phyloP scores from a whole-genome alignment of 192 early-diverging fungal species.

The Coemansia sp. region DNA sequence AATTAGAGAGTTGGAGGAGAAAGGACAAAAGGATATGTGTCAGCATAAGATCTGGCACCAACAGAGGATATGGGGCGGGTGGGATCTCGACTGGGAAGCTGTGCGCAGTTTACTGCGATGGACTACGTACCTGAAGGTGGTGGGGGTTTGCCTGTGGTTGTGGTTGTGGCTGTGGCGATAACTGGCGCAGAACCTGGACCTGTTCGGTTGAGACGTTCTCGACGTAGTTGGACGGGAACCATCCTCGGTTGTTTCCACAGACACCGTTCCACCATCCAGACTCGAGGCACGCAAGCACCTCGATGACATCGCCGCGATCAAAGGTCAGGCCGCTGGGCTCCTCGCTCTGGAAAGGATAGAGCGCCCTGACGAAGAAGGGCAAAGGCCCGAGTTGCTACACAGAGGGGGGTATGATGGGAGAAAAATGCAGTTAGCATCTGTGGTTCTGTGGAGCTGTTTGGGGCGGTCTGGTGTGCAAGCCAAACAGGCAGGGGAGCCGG shows the following conservation, averaged over 20 bases:
- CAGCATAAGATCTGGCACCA: background rate
- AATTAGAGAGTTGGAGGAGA: background rate
- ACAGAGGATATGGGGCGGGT: background rate
- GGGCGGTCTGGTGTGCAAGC: background rate
- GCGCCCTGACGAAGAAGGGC: conserved; percentile 64
- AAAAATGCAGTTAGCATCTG: conserved; percentile 6
- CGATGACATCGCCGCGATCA: conserved; percentile 81
- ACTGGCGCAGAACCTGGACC: conserved; percentile 48
- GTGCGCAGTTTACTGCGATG: background rate
- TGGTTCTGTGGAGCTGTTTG: background rate
- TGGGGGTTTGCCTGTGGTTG: conserved; percentile 16
- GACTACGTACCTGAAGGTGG: conserved; percentile 11
- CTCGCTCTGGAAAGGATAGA: conserved; percentile 82
- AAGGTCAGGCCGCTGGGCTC: conserved; percentile 81
- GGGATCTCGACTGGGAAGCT: background rate
- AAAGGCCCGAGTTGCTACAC: conserved; percentile 37
- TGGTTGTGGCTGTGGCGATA: conserved; percentile 11
- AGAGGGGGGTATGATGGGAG: background rate
- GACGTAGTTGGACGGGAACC: conserved; percentile 90
- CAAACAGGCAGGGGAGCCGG: too few relatives aligned
- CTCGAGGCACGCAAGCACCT: conserved; percentile 83
- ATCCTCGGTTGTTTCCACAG: conserved; percentile 74
- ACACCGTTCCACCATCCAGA: conserved; percentile 98
- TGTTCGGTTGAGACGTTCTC: conserved; percentile 59
- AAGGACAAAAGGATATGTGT: background rate